These are phyloP conservation scores for Phytopythium kandeliae DNA, from an alignment of 352 stramenopile genomes.

Conservation along the genomic window DNA sequence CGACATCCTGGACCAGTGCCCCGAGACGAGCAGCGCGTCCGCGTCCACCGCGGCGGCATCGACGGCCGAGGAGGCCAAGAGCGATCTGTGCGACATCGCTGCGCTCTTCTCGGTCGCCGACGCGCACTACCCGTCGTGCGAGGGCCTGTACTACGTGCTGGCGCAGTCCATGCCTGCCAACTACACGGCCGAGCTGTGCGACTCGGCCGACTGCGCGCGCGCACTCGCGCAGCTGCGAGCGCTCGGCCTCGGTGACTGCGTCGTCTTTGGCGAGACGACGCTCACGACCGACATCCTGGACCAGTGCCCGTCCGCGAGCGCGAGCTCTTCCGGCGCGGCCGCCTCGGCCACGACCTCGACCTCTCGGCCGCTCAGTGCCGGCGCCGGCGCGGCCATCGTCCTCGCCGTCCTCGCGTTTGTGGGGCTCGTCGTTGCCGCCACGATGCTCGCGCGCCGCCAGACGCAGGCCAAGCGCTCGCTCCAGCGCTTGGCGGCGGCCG, in stretches of 20 bases:
- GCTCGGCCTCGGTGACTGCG: slow-evolving; percentile 22
- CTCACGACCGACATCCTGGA: slow-evolving; percentile 20
- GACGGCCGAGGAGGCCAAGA: no score
- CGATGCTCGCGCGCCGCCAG: neutral
- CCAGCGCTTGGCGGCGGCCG: slow-evolving; percentile 11
- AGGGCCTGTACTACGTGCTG: no score
- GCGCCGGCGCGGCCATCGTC: neutral
- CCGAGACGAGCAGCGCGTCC: no score
- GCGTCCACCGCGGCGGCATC: no score
- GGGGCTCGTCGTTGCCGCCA: slow-evolving; percentile 10
- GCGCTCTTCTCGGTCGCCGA: no score
- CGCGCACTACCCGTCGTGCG: no score
- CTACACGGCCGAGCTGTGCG: no score
- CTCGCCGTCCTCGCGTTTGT: slow-evolving; percentile 8
- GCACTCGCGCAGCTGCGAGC: slow-evolving; percentile 11
- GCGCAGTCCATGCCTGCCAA: no score
- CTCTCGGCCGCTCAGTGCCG: slow-evolving; percentile 2
- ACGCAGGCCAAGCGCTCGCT: slow-evolving; percentile 1
- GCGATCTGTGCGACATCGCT: no score
- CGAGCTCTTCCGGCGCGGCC: neutral
- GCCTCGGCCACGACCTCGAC: no score
- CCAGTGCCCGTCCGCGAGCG: slow-evolving; percentile 9
- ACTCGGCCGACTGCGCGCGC: no score
- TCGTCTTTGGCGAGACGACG: slow-evolving; percentile 18
- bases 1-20: no score